Base-by-base conservation (phyloP, 352 stramenopile species). In the Pythium scleroteichum region DNA sequence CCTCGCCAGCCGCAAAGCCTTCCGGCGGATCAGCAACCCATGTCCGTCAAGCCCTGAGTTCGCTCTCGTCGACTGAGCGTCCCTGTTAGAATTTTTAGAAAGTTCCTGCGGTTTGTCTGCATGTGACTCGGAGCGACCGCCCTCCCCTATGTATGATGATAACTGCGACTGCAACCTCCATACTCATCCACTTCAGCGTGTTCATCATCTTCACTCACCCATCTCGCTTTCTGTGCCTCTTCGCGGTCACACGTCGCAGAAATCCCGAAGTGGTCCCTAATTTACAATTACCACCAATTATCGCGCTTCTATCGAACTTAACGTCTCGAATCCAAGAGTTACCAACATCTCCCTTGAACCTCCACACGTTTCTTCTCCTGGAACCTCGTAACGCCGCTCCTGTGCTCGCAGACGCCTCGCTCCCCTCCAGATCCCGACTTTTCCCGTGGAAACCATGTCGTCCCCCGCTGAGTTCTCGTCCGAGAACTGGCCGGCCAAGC, bases 401-500 rank as follows among this genome's bases (percentile, higher is more conserved):
- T n/a, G n/a, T n/a, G n/a, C n/a, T n/a, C n/a, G n/a, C n/a, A n/a
- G n/a, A 35, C 29, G 29, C 29, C 29, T 35, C 29, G 29, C 29
- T 10, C 38, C 10, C 16, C 24, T 41, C 20, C 9, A 35, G 17
- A 27, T 27, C n/a, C 40, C 23, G 14, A 20, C 23, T 38, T 24
- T 39, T 41, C 22, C 39, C 38, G 29, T 14, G 39, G 29, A 29
- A 8, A 44, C 29, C 26, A 69, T 64, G 53, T 58, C 53, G 48
- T 63, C 61, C 14, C 61, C 53, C 19, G 27, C 54, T 8, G 63
- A 70, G 27, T 70, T 70, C 41, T 62, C 55, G 46, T 19, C 26
- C 20, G 63, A 58, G 32, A 70, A 92, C 66, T 99, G 97, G 97
- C 96, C 97, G 26, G 97, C 97, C 64, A 70, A 89, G 69, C 94